A percentile compares a stretch with the other conserved stretches of the same genome.
Conservation (phyloP, 192 early-diverging fungal genomes). For the Gaertneriomyces sp. region DNA sequence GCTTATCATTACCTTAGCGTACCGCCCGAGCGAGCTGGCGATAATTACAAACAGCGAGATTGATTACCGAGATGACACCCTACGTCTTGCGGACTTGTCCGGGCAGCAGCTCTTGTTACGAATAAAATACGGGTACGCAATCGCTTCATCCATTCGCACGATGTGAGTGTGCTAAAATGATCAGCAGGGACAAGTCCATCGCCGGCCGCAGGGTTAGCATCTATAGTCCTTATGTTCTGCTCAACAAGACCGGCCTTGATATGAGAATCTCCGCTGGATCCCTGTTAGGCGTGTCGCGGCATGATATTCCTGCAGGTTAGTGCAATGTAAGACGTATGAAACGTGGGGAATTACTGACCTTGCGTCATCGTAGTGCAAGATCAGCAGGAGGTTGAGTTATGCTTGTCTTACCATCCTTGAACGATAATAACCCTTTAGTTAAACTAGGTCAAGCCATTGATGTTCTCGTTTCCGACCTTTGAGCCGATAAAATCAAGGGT, state of each 20-base stretch:
- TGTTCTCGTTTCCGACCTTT: conserved; percentile 90
- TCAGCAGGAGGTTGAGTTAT: neutral
- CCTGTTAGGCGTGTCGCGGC: conserved; percentile 68
- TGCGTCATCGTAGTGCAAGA: conserved; percentile 6
- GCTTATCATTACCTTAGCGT: conserved; percentile 41
- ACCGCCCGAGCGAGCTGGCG: conserved; percentile 71
- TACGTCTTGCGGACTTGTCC: conserved; percentile 65
- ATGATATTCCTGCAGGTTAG: conserved; percentile 66
- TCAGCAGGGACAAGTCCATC: conserved; percentile 41
- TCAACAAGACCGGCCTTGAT: conserved; percentile 86
- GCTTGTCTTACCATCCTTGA: neutral
- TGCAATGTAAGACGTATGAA: neutral
- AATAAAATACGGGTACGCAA: conserved; percentile 45
- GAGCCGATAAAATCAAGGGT: conserved; percentile 78
- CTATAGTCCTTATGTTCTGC: conserved; percentile 88
- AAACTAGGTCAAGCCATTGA: conserved; percentile 56
- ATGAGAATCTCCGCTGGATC: conserved; percentile 77
- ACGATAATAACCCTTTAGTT: neutral
- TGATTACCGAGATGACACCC: conserved; percentile 75
- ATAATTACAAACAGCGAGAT: conserved; percentile 80
- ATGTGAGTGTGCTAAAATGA: conserved; percentile 1
- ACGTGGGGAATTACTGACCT: conserved; percentile 1
- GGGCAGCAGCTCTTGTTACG: conserved; percentile 57
- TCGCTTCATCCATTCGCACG: neutral
- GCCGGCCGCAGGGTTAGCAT: conserved; percentile 82